These are phyloP conservation scores for Pseudopyricularia cyperi DNA, from an alignment of 2,329 filamentous ascomycete species.

Conservation along the genomic window DNA sequence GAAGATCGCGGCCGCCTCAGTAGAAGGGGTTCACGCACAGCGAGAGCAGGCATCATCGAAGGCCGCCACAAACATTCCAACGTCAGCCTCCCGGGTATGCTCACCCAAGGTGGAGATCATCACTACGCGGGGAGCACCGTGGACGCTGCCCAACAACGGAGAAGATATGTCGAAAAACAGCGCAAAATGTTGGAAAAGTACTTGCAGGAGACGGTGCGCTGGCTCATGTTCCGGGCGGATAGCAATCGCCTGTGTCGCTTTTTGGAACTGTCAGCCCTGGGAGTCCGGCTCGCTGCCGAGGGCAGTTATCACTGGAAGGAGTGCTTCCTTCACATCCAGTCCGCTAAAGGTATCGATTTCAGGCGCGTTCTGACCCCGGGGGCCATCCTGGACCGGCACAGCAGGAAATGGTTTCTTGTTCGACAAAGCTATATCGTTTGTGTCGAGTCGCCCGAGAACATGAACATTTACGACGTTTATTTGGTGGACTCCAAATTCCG, in stretches of 20 bases:
- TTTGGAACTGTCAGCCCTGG: slow-evolving; percentile 83
- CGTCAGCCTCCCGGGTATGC: background rate
- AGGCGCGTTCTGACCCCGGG: slow-evolving; percentile 66
- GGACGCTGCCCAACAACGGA: background rate
- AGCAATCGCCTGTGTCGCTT: slow-evolving; percentile 95
- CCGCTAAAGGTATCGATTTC: slow-evolving; percentile 78
- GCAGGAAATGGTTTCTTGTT: slow-evolving; percentile 96
- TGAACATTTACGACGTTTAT: slow-evolving; percentile 98
- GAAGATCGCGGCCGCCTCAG: slow-evolving; percentile 28
- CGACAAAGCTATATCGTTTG: slow-evolving; percentile 95
- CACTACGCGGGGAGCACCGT: background rate
- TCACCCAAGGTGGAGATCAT: background rate
- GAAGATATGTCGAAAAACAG: slow-evolving; percentile 66
- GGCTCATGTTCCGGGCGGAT: slow-evolving; percentile 92
- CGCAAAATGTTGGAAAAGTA: slow-evolving; percentile 80
- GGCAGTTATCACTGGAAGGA: slow-evolving; percentile 97
- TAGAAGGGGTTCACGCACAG: background rate
- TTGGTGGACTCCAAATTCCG: slow-evolving; percentile 84
- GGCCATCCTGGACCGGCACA: slow-evolving; percentile 70
- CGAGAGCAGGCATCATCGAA: background rate
- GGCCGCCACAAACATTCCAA: background rate
- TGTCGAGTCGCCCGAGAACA: slow-evolving; percentile 95
- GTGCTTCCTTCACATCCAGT: slow-evolving; percentile 84
- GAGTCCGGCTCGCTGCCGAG: slow-evolving; percentile 85
- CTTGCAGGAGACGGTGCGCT: slow-evolving; percentile 84